These are phyloP conservation scores for Paecilomyces niveus DNA, from an alignment of 2,329 filamentous ascomycete species.

Conservation along the genomic window DNA sequence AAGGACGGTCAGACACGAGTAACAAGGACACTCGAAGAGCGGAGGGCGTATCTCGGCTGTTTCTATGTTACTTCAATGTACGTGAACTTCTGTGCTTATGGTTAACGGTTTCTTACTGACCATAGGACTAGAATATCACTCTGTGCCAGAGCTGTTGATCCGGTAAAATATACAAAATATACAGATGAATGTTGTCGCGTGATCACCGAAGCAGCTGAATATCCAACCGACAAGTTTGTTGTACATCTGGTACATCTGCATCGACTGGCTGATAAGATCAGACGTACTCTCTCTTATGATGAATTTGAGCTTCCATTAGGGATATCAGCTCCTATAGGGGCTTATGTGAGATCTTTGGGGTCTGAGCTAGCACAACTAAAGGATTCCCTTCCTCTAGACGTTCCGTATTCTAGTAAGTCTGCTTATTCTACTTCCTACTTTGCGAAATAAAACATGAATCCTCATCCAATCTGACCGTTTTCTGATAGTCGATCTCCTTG, in stretches of 20 bases:
- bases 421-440: not conserved
- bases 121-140: conserved; percentile 9
- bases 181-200: conserved; percentile 45
- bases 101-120: not conserved
- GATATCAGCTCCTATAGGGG: not conserved
- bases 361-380: not conserved
- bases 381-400: not conserved
- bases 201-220: conserved; percentile 40
- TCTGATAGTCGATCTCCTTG: conserved; percentile 14
- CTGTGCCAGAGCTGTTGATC: conserved; percentile 39
- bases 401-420: not conserved
- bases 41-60: conserved; percentile 45
- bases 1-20: conserved; percentile 36
- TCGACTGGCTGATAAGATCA: conserved; percentile 46
- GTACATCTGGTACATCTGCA: conserved; percentile 45
- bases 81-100: conserved; percentile 12
- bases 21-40: conserved; percentile 45
- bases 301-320: conserved; percentile 7
- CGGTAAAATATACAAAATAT: conserved; percentile 47
- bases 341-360: not conserved
- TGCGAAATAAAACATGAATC: not conserved
- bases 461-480: not conserved
- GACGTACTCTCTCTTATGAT: conserved; percentile 17
- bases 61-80: conserved; percentile 52
- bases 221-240: conserved; percentile 41